Base-by-base conservation (phyloP, 208 protist species). In the Trypanosoma melophagium region DNA sequence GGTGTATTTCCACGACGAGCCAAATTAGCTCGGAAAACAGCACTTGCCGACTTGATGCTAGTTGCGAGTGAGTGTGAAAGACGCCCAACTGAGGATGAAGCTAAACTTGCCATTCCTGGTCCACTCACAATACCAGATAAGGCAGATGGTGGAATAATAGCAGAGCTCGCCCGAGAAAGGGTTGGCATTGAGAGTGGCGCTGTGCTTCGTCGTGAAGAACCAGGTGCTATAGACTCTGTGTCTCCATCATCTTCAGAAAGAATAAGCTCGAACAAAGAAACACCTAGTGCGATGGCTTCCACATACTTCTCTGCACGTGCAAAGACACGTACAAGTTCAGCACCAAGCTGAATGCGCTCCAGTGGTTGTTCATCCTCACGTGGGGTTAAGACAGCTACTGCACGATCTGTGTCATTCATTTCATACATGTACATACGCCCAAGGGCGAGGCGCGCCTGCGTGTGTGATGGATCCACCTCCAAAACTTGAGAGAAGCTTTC, bases 191-290 rank as follows among this genome's bases (percentile, higher is more conserved):
- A 74, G n/a, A 94, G 77, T 58, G 82, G 42, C 40, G 74, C 66
- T 0, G 72, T 61, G 14, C 74, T 71, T 28, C 86, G 76, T 21
- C 66, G 56, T 19, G 65, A 69, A n/a, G 78, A 78, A 17, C 86
- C 86, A 0, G 84, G 81, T 9, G 84, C 87, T 35, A 93, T 84
- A 7, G 87, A 93, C 63, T 90, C 78, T 19, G 85, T 77, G 54
- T 96, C 90, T 19, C 90, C 90, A 65, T 93, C 90, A 51, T 96
- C 87, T 41, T 81, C 89, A 44, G 82, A 86, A 13, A 93, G 67
- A 55, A 96, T 79, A 12, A 93, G 35, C 54, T 94, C 84, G 50
- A 92, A 92, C 31, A 96, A 76, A n/a, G 86, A 86, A 35, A 96
- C 84, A 14, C 90, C 87, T 5, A 94, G 70, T 24, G 83, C 84